Base-by-base conservation (phyloP, 176 grass and related monocot species). In the Carex pumila region DNA sequence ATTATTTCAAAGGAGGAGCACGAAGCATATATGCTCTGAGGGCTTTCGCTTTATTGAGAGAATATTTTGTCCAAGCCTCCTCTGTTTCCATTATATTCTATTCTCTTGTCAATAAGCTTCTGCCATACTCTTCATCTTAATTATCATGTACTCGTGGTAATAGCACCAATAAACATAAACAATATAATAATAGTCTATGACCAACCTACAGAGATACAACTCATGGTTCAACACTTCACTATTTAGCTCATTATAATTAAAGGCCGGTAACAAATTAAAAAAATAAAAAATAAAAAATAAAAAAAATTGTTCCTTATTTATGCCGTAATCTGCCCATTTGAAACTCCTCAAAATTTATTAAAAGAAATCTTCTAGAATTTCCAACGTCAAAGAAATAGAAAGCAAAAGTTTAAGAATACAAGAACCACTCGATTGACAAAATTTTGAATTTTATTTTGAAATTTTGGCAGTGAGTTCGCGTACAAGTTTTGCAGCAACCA, bases 401-500 rank as follows among this genome's bases (percentile, higher is more conserved):
- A 29, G 22, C 21, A 54, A 77, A 11, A 59, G 22, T 68, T 15
- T 52, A 25, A 1, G 13, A 72, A 76, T 13, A 53, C 4, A 18
- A 43, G 49, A 79, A 55, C 21, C 43, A 55, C 19, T 53, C 6
- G 43, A 34, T 7, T 43, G 8, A 52, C 57, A 68, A 68, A 67
- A 29, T 63, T 63, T 29, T 3, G 21, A 81, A 54, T 91, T 89
- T 91, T 89, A 98, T 84, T 95, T 98, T 65, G 95, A 95, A 65
- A 98, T 98, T 88, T 95, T 98, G 31, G 95, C 92, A 80, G 88
- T 95, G 9, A 98, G 91, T 85, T 98, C 95, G 59, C 95, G 84
- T 43, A 98, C 95, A 29, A 98, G 86, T 79, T 98, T 98, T 1
- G 95, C 95, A 3, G 95, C 92, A 8, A 98, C 95, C 95, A 98